phyloP scores from a whole-genome alignment of 768 basidiomycete genomes.

The Jaapia argillacea region DNA sequence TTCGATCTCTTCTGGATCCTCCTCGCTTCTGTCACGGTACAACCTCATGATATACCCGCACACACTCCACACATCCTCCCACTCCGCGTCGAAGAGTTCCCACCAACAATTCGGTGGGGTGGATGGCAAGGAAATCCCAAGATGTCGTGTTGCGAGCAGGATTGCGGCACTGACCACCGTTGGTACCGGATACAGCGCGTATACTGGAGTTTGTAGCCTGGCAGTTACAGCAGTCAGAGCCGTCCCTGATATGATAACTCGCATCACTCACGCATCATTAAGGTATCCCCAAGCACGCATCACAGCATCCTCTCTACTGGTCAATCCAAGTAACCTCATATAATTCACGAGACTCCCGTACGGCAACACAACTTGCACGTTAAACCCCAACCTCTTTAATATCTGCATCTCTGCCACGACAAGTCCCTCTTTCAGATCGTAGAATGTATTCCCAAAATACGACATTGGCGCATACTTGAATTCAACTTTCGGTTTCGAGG shows the following conservation, averaged over 20 bases:
- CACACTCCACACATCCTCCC: constrained; percentile 83
- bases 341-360: constrained; percentile 96
- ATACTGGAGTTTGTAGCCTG: constrained; percentile 90
- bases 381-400: constrained; percentile 91
- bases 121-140: constrained; percentile 68
- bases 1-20: constrained; percentile 39
- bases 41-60: constrained; percentile 80
- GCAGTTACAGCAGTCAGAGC: constrained; percentile 1
- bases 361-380: constrained; percentile 86
- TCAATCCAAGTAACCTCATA: constrained; percentile 80
- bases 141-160: constrained; percentile 63
- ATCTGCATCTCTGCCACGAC: constrained; percentile 97
- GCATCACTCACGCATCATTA: constrained; percentile 78
- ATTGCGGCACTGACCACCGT: constrained; percentile 89
- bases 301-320: constrained; percentile 58
- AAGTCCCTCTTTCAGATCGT: constrained; percentile 89
- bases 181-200: constrained; percentile 81
- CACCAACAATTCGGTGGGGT: constrained; percentile 76
- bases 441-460: constrained; percentile 83
- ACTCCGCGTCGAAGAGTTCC: constrained; percentile 86
- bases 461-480: constrained; percentile 79
- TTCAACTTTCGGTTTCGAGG: constrained; percentile 16
- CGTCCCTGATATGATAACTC: constrained; percentile 1
- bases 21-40: constrained; percentile 44
- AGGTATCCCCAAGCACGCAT: constrained; percentile 87